These are phyloP conservation scores for Cicer pinnatifidum DNA, from an alignment of 306 rosid genomes.

Conservation along the genomic window DNA sequence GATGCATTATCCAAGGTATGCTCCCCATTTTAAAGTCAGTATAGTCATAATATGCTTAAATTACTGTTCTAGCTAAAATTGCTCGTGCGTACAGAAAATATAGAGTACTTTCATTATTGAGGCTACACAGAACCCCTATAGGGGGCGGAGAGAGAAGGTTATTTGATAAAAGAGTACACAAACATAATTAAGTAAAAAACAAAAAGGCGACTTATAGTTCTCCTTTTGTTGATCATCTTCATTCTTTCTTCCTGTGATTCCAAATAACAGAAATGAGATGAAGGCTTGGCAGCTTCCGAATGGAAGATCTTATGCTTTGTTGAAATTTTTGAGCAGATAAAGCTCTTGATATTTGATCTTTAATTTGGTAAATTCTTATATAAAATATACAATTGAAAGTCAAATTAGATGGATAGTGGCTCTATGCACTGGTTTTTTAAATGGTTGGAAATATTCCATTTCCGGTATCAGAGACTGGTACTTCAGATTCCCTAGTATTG, in stretches of 20 bases:
- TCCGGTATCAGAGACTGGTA: constrained; percentile 30
- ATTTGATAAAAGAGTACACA: constrained; percentile 19
- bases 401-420: not conserved
- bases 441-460: constrained; percentile 13
- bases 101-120: constrained; percentile 29
- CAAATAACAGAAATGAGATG: constrained; percentile 32
- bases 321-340: constrained; percentile 1
- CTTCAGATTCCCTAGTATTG: constrained; percentile 1
- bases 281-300: constrained; percentile 15
- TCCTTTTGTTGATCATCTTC: not conserved
- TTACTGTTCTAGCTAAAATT: constrained; percentile 28
- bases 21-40: constrained; percentile 12
- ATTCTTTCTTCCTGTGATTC: constrained; percentile 19
- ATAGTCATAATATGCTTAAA: not conserved
- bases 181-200: not conserved
- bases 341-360: constrained; percentile 13
- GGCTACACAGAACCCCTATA: constrained; percentile 8
- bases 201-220: not conserved
- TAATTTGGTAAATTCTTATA: constrained; percentile 32
- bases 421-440: constrained; percentile 22
- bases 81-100: not conserved
- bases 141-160: constrained; percentile 8
- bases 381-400: constrained; percentile 5
- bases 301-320: not conserved
- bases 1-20: constrained; percentile 95